A percentile compares a stretch with the other conserved stretches of the same genome.
Evolutionary conservation across 2,329 filamentous ascomycete species (phyloP).

Genomic region (Leptographium wingfieldii): DNA sequence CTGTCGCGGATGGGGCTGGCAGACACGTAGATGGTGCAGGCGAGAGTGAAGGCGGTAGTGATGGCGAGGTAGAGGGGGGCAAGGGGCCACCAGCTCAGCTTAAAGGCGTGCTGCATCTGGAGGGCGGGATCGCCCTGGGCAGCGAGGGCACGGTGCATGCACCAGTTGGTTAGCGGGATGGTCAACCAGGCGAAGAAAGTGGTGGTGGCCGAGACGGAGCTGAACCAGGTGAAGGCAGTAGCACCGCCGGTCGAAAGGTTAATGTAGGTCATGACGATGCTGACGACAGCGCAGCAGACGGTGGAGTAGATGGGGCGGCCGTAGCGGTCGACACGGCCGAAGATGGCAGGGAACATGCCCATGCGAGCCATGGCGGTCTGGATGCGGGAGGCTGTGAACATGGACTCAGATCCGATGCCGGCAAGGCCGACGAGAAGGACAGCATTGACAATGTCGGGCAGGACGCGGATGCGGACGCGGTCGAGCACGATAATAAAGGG

Average conservation of each 20-base stretch:
- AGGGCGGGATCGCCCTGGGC: slow-evolving; percentile 9
- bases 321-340: slow-evolving; percentile 6
- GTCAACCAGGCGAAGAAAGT: slow-evolving; percentile 10
- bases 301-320: slow-evolving; percentile 8
- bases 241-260: slow-evolving; percentile 7
- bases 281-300: slow-evolving; percentile 2
- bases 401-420: slow-evolving; percentile 10
- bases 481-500: slow-evolving; percentile 32
- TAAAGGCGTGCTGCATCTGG: slow-evolving; percentile 4
- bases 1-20: slow-evolving; percentile 6
- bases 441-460: slow-evolving; percentile 50
- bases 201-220: slow-evolving; percentile 8
- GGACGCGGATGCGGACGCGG: slow-evolving; percentile 28
- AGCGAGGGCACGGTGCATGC: slow-evolving; percentile 7
- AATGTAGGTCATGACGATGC: slow-evolving; percentile 10
- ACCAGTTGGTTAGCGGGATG: slow-evolving; percentile 9
- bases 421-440: slow-evolving; percentile 17
- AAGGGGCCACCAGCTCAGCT: slow-evolving; percentile 5
- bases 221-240: slow-evolving; percentile 8
- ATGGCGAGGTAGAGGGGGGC: slow-evolving; percentile 4
- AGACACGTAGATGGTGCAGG: slow-evolving; percentile 6
- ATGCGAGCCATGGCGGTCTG: slow-evolving; percentile 10
- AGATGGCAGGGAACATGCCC: slow-evolving; percentile 9
- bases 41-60: slow-evolving; percentile 6
- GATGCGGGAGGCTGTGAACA: slow-evolving; percentile 9